A percentile compares a stretch with the other conserved stretches of the same genome.
Conservation (phyloP, 1,139 yeast genomes). For the Diutina neorugosa region DNA sequence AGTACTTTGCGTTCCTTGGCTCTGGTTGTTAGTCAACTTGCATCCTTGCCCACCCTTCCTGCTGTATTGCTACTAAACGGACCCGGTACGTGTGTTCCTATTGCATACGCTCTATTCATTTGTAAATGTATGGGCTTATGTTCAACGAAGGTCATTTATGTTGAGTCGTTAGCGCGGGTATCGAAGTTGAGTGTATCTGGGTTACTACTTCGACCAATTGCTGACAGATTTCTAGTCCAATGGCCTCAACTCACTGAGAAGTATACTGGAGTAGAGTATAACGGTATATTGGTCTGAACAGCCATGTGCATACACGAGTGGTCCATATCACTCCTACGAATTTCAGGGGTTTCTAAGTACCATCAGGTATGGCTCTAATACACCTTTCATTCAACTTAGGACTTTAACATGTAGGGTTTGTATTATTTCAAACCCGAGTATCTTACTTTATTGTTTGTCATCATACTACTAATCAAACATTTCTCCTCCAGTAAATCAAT, state of each 20-base stretch:
- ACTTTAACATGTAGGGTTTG: too few relatives aligned
- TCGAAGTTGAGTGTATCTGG: constrained; percentile 69
- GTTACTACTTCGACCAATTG: constrained; percentile 48
- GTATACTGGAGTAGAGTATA: constrained; percentile 58
- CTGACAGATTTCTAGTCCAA: constrained; percentile 76
- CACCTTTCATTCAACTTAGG: too few relatives aligned
- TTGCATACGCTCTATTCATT: constrained; percentile 49
- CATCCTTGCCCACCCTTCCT: constrained; percentile 20
- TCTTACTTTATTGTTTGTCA: too few relatives aligned
- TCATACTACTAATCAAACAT: too few relatives aligned
- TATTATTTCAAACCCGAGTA: too few relatives aligned
- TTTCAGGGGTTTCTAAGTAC: too few relatives aligned
- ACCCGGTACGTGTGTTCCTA: constrained; percentile 84
- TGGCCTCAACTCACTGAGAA: constrained; percentile 57
- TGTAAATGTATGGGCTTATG: constrained; percentile 42
- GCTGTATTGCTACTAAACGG: constrained; percentile 67
- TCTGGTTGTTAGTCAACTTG: constrained; percentile 10
- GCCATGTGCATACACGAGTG: neutral
- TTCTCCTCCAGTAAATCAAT: neutral
- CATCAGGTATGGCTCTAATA: too few relatives aligned
- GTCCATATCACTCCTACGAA: too few relatives aligned
- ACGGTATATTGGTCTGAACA: constrained; percentile 56
- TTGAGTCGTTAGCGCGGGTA: constrained; percentile 88
- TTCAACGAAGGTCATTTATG: constrained; percentile 53
- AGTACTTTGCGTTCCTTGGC: constrained; percentile 36